Evolutionary conservation across 164 flowering plant genomes (phyloP), one percentile per base, ranked within the genome.

Genomic region (Echeveria elegans): DNA sequence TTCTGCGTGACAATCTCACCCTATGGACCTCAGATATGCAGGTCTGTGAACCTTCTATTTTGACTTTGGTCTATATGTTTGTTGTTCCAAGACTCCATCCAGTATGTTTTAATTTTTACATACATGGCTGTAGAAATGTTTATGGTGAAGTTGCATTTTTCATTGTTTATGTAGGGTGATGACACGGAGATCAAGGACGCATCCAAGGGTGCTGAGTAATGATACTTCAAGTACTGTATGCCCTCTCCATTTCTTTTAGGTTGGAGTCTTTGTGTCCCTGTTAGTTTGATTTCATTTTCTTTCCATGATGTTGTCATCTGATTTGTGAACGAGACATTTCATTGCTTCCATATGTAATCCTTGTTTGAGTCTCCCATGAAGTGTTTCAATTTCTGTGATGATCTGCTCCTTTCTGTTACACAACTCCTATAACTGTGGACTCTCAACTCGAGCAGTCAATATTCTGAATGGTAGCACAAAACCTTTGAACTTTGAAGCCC

Each of bases 191-290:
- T 50, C 56, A 50, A 50, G 56, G 53, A 47, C 23, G 53, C 53
- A 47, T 6, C 53, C 24, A n/a, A 47, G 21, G 56, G 56, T 50
- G 56, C n/a, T 9, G 56, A 50, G 56, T 50, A 50, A 50, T 50
- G 24, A 23, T n/a, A 15, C 7, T 36, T 5, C n/a, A 53, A n/a
- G 34, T 52, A 19, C 7, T 37, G 37, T 26, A 52, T 68, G 32
- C 47, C 70, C 40, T 59, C 48, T 68, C 63, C 69, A 52, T 52
- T 52, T 52, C 29, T 23, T 23, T 23, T 21, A 28, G 58, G 23
- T 11, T 21, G 29, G 58, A 21, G 58, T 21, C 24, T 15, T 47
- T 18, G 21, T 18, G 53, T 48, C 53, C 47, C 47, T 14, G 8
- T 48, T 23, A 48, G 58, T 52, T 26, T 52, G 58, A 52, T 52